Conservation (phyloP, 371 early-diverging fungal genomes). For the Apophysomyces variabilis region DNA sequence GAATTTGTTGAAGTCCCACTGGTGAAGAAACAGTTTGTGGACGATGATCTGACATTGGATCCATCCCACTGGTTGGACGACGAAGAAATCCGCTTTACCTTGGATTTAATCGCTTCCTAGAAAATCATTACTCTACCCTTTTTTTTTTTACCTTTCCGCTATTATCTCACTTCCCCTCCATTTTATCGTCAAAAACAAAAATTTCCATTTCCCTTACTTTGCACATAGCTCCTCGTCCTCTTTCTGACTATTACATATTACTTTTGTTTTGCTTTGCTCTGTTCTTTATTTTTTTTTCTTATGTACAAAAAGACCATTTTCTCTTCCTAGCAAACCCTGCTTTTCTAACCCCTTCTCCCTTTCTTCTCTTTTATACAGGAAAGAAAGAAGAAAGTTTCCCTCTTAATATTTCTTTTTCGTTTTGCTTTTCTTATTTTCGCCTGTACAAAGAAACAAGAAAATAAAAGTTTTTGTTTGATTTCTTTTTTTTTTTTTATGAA, state of each 20-base stretch:
- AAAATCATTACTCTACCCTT: too few species aligned
- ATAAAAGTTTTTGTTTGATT: neutral
- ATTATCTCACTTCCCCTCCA: neutral
- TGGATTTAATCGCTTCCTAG: constrained; percentile 29
- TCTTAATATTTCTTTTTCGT: constrained; percentile 10
- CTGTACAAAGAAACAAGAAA: constrained; percentile 12
- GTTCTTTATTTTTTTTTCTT: constrained; percentile 3
- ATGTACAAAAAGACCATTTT: constrained; percentile 6
- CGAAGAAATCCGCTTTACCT: constrained; percentile 29
- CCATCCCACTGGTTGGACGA: constrained; percentile 19
- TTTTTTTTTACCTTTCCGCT: too few species aligned
- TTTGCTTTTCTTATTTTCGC: neutral
- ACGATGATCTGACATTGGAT: constrained; percentile 19
- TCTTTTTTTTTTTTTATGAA: too few species aligned
- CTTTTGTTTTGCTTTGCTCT: neutral
- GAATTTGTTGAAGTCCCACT: constrained; percentile 37
- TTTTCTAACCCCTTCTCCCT: too few species aligned
- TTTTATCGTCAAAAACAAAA: constrained; percentile 6
- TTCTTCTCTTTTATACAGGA: too few species aligned
- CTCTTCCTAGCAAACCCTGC: too few species aligned
- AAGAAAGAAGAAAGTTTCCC: neutral
- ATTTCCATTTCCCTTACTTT: neutral
- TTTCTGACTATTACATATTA: neutral
- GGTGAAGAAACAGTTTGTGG: constrained; percentile 22
- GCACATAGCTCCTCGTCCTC: constrained; percentile 7